phyloP scores from a whole-genome alignment of 2,329 filamentous ascomycete genomes.

The Colletotrichum aenigma region DNA sequence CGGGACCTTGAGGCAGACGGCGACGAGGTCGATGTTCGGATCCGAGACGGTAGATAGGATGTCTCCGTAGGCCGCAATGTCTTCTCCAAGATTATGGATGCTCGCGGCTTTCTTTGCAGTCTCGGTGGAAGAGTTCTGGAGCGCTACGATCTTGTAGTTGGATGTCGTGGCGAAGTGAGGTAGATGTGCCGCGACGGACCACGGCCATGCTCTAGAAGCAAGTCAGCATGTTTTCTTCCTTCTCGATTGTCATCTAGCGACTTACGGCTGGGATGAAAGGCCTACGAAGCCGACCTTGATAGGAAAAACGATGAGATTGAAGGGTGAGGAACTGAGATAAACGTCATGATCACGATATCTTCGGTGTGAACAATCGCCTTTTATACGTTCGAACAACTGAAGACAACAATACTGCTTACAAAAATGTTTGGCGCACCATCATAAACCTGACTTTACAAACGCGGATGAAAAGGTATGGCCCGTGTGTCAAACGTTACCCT shows the following conservation, averaged over 20 bases:
- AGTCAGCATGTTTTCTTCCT: background rate
- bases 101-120: background rate
- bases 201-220: background rate
- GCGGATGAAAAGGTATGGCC: background rate
- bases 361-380: background rate
- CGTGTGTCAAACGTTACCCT: background rate
- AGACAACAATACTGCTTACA: background rate
- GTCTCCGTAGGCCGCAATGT: background rate
- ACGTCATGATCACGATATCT: background rate
- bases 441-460: background rate
- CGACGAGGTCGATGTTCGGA: background rate
- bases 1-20: background rate
- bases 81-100: background rate
- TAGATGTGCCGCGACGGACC: background rate
- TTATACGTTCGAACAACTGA: background rate
- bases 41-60: background rate
- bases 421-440: background rate
- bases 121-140: background rate
- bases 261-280: background rate
- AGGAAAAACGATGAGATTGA: background rate
- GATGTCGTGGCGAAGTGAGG: background rate
- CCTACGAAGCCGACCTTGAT: background rate
- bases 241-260: background rate
- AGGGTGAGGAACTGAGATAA: accelerated
- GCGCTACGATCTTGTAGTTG: background rate